Evolutionary conservation across 495 filamentous ascomycete genomes (phyloP), one percentile per base, ranked within the genome.

Genomic region (Achaetomiella virescens): DNA sequence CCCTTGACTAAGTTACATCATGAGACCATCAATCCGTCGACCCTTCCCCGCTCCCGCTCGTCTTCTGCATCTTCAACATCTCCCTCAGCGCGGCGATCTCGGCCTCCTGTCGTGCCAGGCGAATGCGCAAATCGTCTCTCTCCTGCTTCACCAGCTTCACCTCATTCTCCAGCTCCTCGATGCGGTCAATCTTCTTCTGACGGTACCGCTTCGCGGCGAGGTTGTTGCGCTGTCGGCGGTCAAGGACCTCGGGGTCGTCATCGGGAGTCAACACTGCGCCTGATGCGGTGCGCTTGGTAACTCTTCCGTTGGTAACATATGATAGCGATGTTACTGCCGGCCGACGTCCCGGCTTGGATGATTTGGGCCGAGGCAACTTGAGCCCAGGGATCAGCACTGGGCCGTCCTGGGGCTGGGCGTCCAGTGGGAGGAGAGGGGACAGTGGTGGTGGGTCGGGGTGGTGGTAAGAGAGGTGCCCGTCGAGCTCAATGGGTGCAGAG

Each of bases 141-240:
- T 84, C 84, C 48, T 74, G 65, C 59, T 79, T 78, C 22, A 86
- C 67, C 43, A 76, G 74, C 49, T 81, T 79, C 51, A 88, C 73
- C 59, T 80, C 79, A 4, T 69, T 70, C 66, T 88, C 83, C 20
- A 91, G 73, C 55, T 78, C 77, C 57, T 78, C 74, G 66, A 90
- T 76, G 59, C 80, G 79, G 59, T 86, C 84, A 25, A 88, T 77
- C 42, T 85, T 81, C 55, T 81, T 83, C 71, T 88, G 80, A 22
- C 87, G 81, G 68, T 86, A 91, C 53, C 84, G 80, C 52, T 85
- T 81, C 50, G 86, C 84, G 5, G 84, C 82, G 42, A 88, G 70
- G 48, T 86, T 86, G 66, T 90, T 88, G 36, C 83, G 78, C 46
- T 78, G 76, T 18, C 85, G 84, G 64, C 85, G 87, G 52, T 68